Evolutionary conservation across 2,329 filamentous ascomycete species (phyloP), one percentile per base, ranked within the genome.

Genomic region (Colletotrichum sp.): DNA sequence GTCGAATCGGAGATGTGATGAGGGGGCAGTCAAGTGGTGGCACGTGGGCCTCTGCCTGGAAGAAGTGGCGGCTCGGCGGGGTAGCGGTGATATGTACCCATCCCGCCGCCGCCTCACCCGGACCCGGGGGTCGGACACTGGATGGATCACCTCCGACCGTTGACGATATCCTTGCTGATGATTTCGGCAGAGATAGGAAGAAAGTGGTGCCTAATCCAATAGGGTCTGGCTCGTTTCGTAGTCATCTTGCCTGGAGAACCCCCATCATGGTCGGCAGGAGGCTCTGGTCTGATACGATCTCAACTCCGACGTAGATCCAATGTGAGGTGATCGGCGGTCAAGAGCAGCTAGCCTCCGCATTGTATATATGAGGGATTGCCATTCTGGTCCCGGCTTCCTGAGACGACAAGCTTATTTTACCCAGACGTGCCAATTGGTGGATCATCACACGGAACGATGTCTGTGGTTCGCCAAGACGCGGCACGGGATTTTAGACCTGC

Each of bases 1-100:
- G 58, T 43, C 64, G 48, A 32, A 71, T 3, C 8, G 24, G 32
- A 30, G 48, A 30, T 52, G 43, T 7, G 5, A 24, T 43, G 38
- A 36, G 18, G 21, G 14, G 13, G 18, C 21, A 48, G 73, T 64
- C 26, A 38, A 30, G 16, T 32, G 18, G 21, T 13, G 24, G 69
- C 69, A 72, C 69, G 72, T 74, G 68, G 66, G 69, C 62, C 72
- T 74, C 72, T 72, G 72, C 69, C 72, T 74, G 16, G 48, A 62
- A 56, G 24, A 64, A 18, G 12, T 55, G 13, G 52, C 6, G 34
- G 58, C 32, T 69, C 65, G 64, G 70, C 38, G 13, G 36, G 38
- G 24, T 28, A 24, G 38, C 61, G 55, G 63, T 16, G 18, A 7
- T 9, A 5, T 8, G 30, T 66, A 34, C 12, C 72, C 72, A 71